A percentile compares a stretch with the other conserved stretches of the same genome.
Conservation (phyloP, 345 rosid genomes). For the Populus simonii region DNA sequence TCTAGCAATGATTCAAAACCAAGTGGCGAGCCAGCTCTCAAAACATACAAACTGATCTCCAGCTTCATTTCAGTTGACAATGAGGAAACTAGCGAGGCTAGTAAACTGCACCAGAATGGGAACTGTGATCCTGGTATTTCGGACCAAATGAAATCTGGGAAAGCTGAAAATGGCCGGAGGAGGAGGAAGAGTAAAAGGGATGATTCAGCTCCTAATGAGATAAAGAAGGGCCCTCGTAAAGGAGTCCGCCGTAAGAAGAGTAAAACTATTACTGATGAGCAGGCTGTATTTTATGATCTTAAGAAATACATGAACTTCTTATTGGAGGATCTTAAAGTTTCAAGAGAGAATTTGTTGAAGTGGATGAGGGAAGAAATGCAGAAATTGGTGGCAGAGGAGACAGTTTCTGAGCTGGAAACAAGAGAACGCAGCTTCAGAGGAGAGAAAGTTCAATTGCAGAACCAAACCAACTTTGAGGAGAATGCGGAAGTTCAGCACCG, state of each 20-base stretch:
- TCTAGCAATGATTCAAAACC: conserved; percentile 42
- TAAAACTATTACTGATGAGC: conserved; percentile 21
- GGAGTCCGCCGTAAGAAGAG: conserved; percentile 22
- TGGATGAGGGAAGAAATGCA: conserved; percentile 57
- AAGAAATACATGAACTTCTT: conserved; percentile 40
- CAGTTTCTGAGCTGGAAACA: conserved; percentile 6
- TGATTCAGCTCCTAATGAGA: conserved; percentile 1
- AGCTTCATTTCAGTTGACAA: conserved; percentile 21
- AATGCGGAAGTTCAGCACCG: conserved; percentile 9
- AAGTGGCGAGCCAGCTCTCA: conserved; percentile 20
- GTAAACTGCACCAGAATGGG: conserved; percentile 22
- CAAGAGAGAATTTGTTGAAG: conserved; percentile 38
- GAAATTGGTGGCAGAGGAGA: conserved; percentile 34
- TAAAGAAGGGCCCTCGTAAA: conserved; percentile 19
- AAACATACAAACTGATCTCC: conserved; percentile 30
- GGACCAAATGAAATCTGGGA: conserved; percentile 13
- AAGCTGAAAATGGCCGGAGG: conserved; percentile 25
- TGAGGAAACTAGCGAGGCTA: conserved; percentile 26
- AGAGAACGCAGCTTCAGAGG: conserved; percentile 12
- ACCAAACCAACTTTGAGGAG: conserved; percentile 8
- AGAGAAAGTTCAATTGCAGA: conserved; percentile 22
- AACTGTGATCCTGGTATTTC: conserved; percentile 13
- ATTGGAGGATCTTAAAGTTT: conserved; percentile 45
- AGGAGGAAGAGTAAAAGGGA: conserved; percentile 16
- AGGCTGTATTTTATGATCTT: conserved; percentile 33